Conservation (phyloP, 495 filamentous ascomycete species). For the Glutinoglossum americanum region DNA sequence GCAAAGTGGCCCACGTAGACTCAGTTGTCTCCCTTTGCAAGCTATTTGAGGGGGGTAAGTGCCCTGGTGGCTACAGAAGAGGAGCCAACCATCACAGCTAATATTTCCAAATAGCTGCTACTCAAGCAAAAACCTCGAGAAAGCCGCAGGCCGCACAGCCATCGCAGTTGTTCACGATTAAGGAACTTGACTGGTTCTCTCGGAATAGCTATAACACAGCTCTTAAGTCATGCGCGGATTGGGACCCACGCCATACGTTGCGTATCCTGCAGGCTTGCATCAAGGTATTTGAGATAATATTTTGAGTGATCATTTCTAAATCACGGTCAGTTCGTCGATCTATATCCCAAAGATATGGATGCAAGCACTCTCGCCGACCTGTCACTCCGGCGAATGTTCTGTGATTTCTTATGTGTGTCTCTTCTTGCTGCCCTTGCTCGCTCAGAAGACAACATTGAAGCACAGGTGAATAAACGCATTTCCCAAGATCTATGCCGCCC, state of each 20-base stretch:
- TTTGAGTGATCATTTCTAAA: constrained; percentile 1
- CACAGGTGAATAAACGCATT: constrained; percentile 17
- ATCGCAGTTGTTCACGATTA: constrained; percentile 26
- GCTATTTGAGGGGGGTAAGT: constrained; percentile 40
- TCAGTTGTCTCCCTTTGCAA: constrained; percentile 31
- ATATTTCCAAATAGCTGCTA: constrained; percentile 19
- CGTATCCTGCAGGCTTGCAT: constrained; percentile 38
- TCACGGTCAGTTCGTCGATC: constrained; percentile 28
- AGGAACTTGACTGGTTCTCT: constrained; percentile 64
- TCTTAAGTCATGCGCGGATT: constrained; percentile 32
- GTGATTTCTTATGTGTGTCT: constrained; percentile 44
- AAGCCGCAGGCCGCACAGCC: constrained; percentile 6
- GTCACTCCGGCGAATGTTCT: constrained; percentile 36
- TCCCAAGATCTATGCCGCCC: not conserved
- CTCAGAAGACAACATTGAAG: constrained; percentile 35
- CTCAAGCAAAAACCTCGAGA: constrained; percentile 22
- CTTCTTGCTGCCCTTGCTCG: constrained; percentile 38
- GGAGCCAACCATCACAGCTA: constrained; percentile 1
- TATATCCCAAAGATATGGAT: constrained; percentile 31
- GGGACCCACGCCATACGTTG: constrained; percentile 28
- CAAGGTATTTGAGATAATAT: constrained; percentile 13
- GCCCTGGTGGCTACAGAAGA: not conserved
- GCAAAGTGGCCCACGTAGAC: constrained; percentile 9
- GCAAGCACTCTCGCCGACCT: constrained; percentile 24
- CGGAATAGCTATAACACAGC: constrained; percentile 57